Evolutionary conservation across 164 flowering plant genomes (phyloP).

Genomic region (Paratinospora sagittata): DNA sequence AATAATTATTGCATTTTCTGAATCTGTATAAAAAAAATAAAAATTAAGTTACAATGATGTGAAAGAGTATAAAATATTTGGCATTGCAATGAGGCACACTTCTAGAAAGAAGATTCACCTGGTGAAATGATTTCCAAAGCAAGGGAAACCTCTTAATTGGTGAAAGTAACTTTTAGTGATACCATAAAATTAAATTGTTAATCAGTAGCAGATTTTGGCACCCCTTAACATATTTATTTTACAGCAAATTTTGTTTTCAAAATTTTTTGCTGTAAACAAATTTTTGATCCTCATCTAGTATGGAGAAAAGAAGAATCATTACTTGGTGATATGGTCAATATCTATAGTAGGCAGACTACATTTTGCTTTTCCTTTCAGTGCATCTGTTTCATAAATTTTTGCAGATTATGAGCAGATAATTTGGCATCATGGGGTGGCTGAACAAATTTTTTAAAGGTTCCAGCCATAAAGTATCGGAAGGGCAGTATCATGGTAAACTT

Average conservation of each 20-base stretch:
- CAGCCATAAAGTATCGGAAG: slow-evolving; percentile 42
- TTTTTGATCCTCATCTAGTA: neutral
- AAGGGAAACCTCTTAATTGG: no score
- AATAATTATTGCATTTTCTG: no score
- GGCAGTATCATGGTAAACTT: slow-evolving; percentile 47
- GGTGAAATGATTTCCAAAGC: no score
- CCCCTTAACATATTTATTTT: neutral
- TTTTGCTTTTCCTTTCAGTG: slow-evolving; percentile 2
- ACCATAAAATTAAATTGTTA: neutral
- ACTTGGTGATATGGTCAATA: no score
- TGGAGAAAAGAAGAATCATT: no score
- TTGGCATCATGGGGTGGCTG: slow-evolving; percentile 70
- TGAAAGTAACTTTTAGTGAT: neutral
- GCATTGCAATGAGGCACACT: no score
- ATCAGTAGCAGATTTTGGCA: neutral
- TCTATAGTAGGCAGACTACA: no score
- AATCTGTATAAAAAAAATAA: no score
- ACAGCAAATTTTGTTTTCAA: neutral
- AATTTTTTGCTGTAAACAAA: neutral
- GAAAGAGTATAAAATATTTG: no score
- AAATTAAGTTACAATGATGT: no score
- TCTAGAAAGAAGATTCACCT: no score
- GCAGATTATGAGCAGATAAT: slow-evolving; percentile 33
- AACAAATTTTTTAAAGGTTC: slow-evolving; percentile 66
- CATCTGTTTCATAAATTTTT: slow-evolving; percentile 3